Percentiles rank a stretch among this genome's conserved stretches.
Evolutionary conservation across 2,329 filamentous ascomycete genomes (phyloP).

Genomic region (Cercospora brassicicola): DNA sequence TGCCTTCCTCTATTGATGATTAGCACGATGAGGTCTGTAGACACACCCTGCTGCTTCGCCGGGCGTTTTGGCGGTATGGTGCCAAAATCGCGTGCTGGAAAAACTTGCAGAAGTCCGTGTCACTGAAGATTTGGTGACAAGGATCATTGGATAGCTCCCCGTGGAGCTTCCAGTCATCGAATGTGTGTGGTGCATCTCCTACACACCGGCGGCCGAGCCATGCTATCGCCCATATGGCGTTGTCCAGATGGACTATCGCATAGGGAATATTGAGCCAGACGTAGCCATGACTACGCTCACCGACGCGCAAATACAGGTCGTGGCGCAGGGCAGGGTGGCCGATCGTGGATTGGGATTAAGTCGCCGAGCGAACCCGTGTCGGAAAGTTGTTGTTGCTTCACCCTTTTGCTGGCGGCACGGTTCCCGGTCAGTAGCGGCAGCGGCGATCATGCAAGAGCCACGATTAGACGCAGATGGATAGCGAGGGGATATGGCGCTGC

Average conservation of each 20-base stretch:
- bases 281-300: neutral
- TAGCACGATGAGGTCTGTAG: too few species aligned
- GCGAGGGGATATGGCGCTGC: neutral
- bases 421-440: neutral
- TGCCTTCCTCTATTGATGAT: neutral
- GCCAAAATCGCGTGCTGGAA: neutral
- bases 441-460: neutral
- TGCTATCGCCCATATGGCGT: neutral
- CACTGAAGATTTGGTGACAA: neutral
- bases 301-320: neutral
- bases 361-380: conserved; percentile 5
- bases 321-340: neutral
- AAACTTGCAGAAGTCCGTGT: neutral
- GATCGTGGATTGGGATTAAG: conserved; percentile 3
- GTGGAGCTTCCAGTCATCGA: neutral
- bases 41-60: neutral
- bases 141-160: neutral
- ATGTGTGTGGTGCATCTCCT: neutral
- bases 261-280: neutral
- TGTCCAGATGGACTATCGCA: neutral
- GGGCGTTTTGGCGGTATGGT: neutral
- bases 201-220: neutral
- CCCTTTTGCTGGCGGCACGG: neutral
- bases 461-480: neutral
- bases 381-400: neutral